phyloP scores from a whole-genome alignment of 2,329 filamentous ascomycete species.

The Diaporthe citriasiana region DNA sequence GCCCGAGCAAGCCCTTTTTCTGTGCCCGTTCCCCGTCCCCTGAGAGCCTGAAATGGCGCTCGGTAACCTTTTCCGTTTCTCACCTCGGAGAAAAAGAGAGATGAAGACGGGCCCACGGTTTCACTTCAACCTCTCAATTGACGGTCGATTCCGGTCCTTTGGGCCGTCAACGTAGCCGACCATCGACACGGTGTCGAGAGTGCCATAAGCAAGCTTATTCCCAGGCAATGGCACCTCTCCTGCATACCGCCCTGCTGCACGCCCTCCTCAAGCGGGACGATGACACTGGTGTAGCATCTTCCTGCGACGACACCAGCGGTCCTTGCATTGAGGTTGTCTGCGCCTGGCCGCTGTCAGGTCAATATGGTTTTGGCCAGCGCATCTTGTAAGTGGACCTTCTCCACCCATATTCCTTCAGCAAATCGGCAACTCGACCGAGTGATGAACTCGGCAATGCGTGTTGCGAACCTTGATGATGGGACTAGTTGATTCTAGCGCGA shows the following conservation, averaged over 20 bases:
- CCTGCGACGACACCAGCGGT: background rate
- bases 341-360: constrained; percentile 69
- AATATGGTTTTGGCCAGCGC: constrained; percentile 69
- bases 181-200: background rate
- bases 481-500: too few relatives aligned
- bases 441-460: background rate
- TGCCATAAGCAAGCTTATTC: background rate
- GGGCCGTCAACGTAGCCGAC: background rate
- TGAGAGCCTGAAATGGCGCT: background rate
- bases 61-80: background rate
- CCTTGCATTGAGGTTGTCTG: constrained; percentile 62
- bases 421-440: background rate
- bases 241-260: background rate
- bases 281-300: constrained; percentile 6
- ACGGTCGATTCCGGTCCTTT: background rate
- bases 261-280: background rate
- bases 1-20: background rate
- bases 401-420: constrained; percentile 1
- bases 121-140: background rate
- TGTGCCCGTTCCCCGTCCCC: background rate
- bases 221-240: constrained; percentile 4
- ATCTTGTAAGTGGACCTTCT: constrained; percentile 58
- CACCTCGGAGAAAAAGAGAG: background rate
- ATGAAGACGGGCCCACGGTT: background rate
- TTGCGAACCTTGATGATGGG: background rate